Evolutionary conservation across 495 filamentous ascomycete genomes (phyloP).

Genomic region (Aspergillus conjunctus): DNA sequence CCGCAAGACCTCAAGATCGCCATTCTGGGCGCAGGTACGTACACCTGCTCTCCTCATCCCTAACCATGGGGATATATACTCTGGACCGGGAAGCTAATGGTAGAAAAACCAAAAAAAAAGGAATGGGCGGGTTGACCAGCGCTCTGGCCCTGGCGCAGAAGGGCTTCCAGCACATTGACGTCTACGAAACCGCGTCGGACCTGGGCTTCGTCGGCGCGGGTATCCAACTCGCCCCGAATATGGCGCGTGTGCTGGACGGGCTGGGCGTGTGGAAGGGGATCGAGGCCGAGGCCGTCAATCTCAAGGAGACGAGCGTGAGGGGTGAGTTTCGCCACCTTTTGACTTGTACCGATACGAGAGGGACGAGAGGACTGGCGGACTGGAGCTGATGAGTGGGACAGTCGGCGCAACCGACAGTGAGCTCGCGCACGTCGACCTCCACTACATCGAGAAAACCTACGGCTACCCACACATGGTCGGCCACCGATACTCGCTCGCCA

Average conservation of each 20-base stretch:
- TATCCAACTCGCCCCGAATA: slow-evolving; percentile 81
- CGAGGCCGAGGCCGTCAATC: slow-evolving; percentile 60
- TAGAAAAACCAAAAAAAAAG: slow-evolving; percentile 39
- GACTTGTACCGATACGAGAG: neutral
- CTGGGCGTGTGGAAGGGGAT: slow-evolving; percentile 71
- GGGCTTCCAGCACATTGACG: slow-evolving; percentile 70
- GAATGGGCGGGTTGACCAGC: slow-evolving; percentile 75
- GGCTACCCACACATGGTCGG: slow-evolving; percentile 77
- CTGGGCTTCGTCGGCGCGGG: slow-evolving; percentile 82
- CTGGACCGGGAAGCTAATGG: neutral
- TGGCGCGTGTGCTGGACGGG: slow-evolving; percentile 70
- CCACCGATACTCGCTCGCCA: slow-evolving; percentile 73
- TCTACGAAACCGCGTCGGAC: slow-evolving; percentile 72
- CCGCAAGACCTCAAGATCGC: slow-evolving; percentile 47
- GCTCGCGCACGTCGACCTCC: slow-evolving; percentile 68
- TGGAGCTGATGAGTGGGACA: slow-evolving; percentile 25
- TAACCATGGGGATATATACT: neutral
- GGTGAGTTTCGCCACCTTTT: slow-evolving; percentile 33
- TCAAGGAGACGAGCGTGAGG: slow-evolving; percentile 55
- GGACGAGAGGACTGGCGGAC: neutral
- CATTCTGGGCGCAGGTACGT: slow-evolving; percentile 46
- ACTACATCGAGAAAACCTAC: slow-evolving; percentile 67
- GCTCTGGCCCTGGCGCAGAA: slow-evolving; percentile 73
- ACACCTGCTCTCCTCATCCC: neutral
- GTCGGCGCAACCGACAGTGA: slow-evolving; percentile 68